A percentile compares a stretch with the other conserved stretches of the same genome.
These are phyloP conservation scores for Sporisorium iseilematis-ciliati DNA, from an alignment of 1,284 basidiomycete species.

Conservation along the genomic window DNA sequence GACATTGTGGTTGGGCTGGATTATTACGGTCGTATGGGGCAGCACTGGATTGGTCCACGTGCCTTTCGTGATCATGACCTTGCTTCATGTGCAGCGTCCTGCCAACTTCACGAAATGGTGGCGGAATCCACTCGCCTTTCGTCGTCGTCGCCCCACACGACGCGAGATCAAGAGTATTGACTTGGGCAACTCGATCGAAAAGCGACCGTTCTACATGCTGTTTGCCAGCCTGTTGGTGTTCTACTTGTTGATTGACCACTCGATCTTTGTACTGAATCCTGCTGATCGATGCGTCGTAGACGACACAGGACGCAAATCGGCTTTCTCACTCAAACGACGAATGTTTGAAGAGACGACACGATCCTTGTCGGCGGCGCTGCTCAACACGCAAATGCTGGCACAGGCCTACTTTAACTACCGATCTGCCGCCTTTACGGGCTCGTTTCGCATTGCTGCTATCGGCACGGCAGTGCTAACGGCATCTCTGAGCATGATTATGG, in stretches of 20 bases:
- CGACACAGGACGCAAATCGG: background rate
- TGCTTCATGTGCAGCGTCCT: slow-evolving; percentile 17
- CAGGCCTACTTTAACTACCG: slow-evolving; percentile 18
- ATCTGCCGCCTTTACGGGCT: slow-evolving; percentile 10
- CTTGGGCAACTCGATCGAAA: slow-evolving; percentile 6
- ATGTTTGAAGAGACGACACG: background rate
- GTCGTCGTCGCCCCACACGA: slow-evolving; percentile 15
- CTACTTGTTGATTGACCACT: background rate
- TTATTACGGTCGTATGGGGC: background rate
- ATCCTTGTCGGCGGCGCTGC: background rate
- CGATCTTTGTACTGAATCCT: background rate
- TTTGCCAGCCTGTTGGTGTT: slow-evolving; percentile 3
- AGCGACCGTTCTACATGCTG: slow-evolving; percentile 16
- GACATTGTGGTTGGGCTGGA: background rate
- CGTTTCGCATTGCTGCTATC: slow-evolving; percentile 13
- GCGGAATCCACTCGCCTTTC: slow-evolving; percentile 10
- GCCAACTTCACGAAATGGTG: background rate
- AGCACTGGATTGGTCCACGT: background rate
- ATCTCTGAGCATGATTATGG: background rate
- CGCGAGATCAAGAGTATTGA: slow-evolving; percentile 14
- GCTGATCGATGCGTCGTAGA: slow-evolving; percentile 2
- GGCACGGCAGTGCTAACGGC: background rate
- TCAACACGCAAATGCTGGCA: background rate
- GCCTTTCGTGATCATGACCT: background rate
- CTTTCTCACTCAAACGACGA: background rate